These are phyloP conservation scores for Penicillium pulvis DNA, from an alignment of 495 filamentous ascomycete genomes.

Conservation along the genomic window DNA sequence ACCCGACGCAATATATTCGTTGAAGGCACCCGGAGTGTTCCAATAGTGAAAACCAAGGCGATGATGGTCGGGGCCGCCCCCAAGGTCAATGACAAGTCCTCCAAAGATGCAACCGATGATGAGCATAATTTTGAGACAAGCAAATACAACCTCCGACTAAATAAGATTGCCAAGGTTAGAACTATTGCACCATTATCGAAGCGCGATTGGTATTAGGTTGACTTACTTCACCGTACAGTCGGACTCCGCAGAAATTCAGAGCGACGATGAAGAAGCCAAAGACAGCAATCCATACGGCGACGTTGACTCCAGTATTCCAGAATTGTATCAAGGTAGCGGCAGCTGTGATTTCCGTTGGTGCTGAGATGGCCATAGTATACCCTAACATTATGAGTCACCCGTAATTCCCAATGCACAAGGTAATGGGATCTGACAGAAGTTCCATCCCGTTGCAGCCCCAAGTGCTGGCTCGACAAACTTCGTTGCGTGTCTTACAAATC, in stretches of 20 bases:
- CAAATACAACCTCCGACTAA: constrained; percentile 39
- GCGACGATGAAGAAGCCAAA: constrained; percentile 45
- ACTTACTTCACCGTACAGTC: constrained; percentile 42
- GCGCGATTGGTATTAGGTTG: constrained; percentile 2
- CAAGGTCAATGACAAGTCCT: constrained; percentile 48
- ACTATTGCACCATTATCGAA: constrained; percentile 4
- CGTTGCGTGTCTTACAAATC: constrained; percentile 28
- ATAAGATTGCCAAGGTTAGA: not conserved
- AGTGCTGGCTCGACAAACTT: constrained; percentile 35
- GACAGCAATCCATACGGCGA: constrained; percentile 44
- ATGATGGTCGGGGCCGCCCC: constrained; percentile 17
- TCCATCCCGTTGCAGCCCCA: constrained; percentile 35
- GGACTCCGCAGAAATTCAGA: constrained; percentile 33
- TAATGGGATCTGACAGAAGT: constrained; percentile 18
- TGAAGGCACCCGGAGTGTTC: constrained; percentile 20
- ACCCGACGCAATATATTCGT: constrained; percentile 16
- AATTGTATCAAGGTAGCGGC: constrained; percentile 50
- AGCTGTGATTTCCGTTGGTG: constrained; percentile 34
- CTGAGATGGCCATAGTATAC: constrained; percentile 35
- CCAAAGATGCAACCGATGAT: constrained; percentile 48
- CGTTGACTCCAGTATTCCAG: constrained; percentile 35
- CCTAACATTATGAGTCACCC: constrained; percentile 11
- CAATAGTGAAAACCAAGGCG: constrained; percentile 22
- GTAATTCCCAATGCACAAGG: constrained; percentile 20
- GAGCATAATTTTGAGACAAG: constrained; percentile 43